A percentile compares a stretch with the other conserved stretches of the same genome.
These are phyloP conservation scores for Keqinozyma sinolaborantium DNA, from an alignment of 1,139 yeast genomes.

Conservation along the genomic window DNA sequence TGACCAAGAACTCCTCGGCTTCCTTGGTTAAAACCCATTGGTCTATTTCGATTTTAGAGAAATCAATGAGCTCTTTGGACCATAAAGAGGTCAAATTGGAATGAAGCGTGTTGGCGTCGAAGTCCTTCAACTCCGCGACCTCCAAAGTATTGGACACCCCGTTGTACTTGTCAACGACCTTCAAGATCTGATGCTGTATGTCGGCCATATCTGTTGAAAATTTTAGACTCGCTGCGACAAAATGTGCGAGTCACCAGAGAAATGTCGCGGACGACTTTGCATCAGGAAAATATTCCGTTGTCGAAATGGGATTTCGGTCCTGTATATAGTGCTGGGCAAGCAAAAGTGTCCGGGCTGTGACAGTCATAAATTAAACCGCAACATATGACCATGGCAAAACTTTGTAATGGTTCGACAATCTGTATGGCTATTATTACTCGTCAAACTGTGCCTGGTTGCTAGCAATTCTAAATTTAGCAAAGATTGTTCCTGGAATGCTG, in stretches of 20 bases:
- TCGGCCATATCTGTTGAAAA: conserved; percentile 41
- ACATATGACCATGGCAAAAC: too few relatives aligned
- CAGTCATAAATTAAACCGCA: too few relatives aligned
- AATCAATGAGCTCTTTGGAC: conserved; percentile 79
- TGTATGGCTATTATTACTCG: too few relatives aligned
- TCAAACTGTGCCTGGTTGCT: not conserved
- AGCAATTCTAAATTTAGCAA: not conserved
- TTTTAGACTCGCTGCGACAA: not conserved
- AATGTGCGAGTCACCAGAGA: not conserved
- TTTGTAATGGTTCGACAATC: too few relatives aligned
- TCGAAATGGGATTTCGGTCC: too few relatives aligned
- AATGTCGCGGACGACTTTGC: too few relatives aligned
- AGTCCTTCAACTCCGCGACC: conserved; percentile 41
- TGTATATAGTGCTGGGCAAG: too few relatives aligned
- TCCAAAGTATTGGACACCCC: conserved; percentile 60
- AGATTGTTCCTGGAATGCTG: not conserved
- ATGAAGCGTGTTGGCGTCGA: conserved; percentile 41
- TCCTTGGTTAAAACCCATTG: conserved; percentile 75
- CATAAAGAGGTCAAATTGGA: conserved; percentile 84
- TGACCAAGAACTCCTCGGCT: conserved; percentile 70
- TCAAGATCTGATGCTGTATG: conserved; percentile 54
- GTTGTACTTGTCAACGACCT: conserved; percentile 53
- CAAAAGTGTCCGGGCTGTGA: too few relatives aligned
- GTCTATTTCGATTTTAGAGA: conserved; percentile 72
- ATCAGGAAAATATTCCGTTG: too few relatives aligned